Evolutionary conservation across 768 basidiomycete genomes (phyloP), one percentile per base, ranked within the genome.

Genomic region (Leccinum incarnatum): DNA sequence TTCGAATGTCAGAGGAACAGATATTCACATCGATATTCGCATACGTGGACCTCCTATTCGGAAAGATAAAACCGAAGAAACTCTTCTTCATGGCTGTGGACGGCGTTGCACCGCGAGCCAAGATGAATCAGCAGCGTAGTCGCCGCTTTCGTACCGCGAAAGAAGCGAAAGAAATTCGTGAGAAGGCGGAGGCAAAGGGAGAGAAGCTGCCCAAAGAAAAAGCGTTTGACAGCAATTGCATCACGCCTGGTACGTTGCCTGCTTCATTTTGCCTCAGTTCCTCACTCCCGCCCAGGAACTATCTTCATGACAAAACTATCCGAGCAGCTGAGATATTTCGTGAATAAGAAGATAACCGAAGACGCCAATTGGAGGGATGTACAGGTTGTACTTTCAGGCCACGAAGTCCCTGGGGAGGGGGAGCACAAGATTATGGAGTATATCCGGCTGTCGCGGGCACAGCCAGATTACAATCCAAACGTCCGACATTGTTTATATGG

Each of bases 351-450:
- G 81, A 96, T 98, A 32, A 85, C 88, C 0, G 97, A 99, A 71
- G 97, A 99, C 74, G 84, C 97, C 2, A 88, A 95, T 72, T 99
- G 97, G 97, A 80, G 92, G 59, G 83, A 88, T 56, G 85, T 98
- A 45, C 81, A 94, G 68, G 94, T 98, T 21, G 91, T 99, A 40
- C 79, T 99, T 37, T 96, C 93, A 29, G 97, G 97, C 11, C 95
- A 98, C 73, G 96, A 99, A 67, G 95, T 98, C 3, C 97, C 97
- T 0, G 97, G 97, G 64, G 97, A 99, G 75, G 97, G 97, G 59
- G 97, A 99, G 72, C 97, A 99, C 83, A 99, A 99, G 81, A 95
- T 99, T 65, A 98, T 98, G 91, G 97, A 98, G 72, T 99, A 95
- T 75, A 98, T 99, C 71, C 89, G 97, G 40, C 76, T 94, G 60